Evolutionary conservation across 495 filamentous ascomycete species (phyloP), one percentile per base, ranked within the genome.

Genomic region (Xylaria cubensis): DNA sequence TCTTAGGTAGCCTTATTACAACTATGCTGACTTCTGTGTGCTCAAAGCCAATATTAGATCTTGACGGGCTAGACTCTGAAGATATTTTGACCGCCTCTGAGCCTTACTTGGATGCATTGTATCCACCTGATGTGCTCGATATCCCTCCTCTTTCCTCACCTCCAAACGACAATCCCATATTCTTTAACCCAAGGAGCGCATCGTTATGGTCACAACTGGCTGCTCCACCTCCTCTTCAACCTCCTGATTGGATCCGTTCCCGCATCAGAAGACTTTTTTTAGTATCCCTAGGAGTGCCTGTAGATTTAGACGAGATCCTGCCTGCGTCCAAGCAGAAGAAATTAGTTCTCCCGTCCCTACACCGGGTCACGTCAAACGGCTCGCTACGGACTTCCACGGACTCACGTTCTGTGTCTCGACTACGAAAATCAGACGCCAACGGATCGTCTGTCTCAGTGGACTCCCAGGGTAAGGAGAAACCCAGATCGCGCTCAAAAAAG

Each of bases 321-420:
- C 96, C 96, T 2, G 93, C 95, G 2, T 95, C 93, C 46, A 98
- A 97, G 82, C 97, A 98, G 79, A 98, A 98, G 87, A 97, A 98
- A 76, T 91, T 99, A 32, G 87, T 99, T 24, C 88, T 99, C 4
- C 97, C 96, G 8, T 96, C 93, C 3, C 90, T 96, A 64, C 89
- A 92, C 76, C 82, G 91, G 61, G 84, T 81, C 73, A 84, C 79
- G 34, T 89, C 84, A 26, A 85, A 80, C 73, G 89, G 88, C 72
- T 86, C 84, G 66, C 74, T 84, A 62, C 80, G 83, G 39, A 76
- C 75, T 44, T 87, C 84, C 74, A 82, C 79, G 72, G 87, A 85
- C 76, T 87, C 80, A 39, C 84, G 83, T 26, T 86, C 86, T 4
- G 77, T 86, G 7, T 83, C 83, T 15, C 81, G 89, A 5, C 80